Conservation (phyloP, 805 yeast genomes). For the Candida ovalis region DNA sequence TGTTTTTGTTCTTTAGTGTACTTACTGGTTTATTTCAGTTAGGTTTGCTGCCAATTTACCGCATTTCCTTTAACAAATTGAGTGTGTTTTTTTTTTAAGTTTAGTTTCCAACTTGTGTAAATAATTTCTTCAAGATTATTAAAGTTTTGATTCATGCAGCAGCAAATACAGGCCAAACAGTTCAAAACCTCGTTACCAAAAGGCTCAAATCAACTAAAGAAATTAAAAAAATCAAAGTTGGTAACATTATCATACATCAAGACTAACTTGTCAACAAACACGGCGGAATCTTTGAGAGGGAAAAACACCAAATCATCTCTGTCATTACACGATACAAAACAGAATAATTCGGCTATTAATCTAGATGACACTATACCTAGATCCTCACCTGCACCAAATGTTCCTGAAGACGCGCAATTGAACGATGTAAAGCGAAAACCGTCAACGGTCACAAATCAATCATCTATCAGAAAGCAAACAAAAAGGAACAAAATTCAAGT, state of each 20-base stretch:
- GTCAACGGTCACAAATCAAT: background rate
- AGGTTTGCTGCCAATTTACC: too few species aligned
- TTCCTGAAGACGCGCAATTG: too few species aligned
- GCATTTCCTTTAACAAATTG: too few species aligned
- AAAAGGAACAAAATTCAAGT: background rate
- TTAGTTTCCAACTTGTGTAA: too few species aligned
- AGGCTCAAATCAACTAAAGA: conserved; percentile 18
- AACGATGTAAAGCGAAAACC: background rate
- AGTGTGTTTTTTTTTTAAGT: too few species aligned
- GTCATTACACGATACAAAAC: too few species aligned
- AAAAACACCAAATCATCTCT: background rate
- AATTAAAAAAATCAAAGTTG: conserved; percentile 19
- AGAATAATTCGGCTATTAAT: too few species aligned
- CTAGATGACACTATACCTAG: too few species aligned
- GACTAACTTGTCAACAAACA: background rate
- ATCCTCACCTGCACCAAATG: too few species aligned
- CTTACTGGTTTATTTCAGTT: too few species aligned
- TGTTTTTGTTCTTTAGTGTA: too few species aligned
- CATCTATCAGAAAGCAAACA: background rate
- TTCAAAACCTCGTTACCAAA: conserved; percentile 17
- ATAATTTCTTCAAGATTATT: background rate
- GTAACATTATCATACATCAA: conserved; percentile 25
- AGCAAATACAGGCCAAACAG: background rate
- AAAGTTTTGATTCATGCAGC: background rate
- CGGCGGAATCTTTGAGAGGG: background rate